These are phyloP conservation scores for Prunus persica DNA, from an alignment of 306 rosid species.

Conservation along the genomic window DNA sequence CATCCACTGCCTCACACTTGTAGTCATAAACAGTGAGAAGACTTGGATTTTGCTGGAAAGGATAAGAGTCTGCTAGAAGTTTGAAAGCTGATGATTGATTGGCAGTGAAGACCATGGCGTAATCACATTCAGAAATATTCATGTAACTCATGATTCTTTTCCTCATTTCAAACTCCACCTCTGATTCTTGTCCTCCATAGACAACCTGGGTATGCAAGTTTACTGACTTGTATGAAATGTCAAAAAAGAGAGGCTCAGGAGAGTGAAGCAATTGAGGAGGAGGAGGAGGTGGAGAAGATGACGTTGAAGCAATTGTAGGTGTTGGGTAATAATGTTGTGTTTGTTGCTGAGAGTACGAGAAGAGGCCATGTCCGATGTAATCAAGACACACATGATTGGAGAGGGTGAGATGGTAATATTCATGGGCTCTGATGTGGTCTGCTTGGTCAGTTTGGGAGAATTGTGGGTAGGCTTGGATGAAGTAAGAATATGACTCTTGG, in stretches of 20 bases:
- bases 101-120: conserved; percentile 69
- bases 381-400: conserved; percentile 69
- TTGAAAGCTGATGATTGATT: conserved; percentile 74
- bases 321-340: conserved; percentile 1
- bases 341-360: conserved; percentile 56
- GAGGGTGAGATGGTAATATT: conserved; percentile 59
- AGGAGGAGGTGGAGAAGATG: conserved; percentile 19
- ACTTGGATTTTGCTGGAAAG: conserved; percentile 55
- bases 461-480: conserved; percentile 53
- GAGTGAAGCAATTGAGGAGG: conserved; percentile 6
- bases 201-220: conserved; percentile 55
- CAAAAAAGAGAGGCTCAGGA: conserved; percentile 43
- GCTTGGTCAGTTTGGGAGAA: conserved; percentile 35
- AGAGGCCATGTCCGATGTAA: conserved; percentile 73
- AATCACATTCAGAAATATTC: conserved; percentile 67
- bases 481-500: conserved; percentile 48
- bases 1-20: conserved; percentile 55
- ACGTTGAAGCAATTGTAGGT: conserved; percentile 29
- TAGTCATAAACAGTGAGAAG: conserved; percentile 75
- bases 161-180: conserved; percentile 48
- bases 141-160: conserved; percentile 68
- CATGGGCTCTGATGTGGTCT: conserved; percentile 55
- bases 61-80: conserved; percentile 65
- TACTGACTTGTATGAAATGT: conserved; percentile 52
- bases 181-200: conserved; percentile 54